Conservation (phyloP, 305 asterid species). For the Coffea humblotiana region DNA sequence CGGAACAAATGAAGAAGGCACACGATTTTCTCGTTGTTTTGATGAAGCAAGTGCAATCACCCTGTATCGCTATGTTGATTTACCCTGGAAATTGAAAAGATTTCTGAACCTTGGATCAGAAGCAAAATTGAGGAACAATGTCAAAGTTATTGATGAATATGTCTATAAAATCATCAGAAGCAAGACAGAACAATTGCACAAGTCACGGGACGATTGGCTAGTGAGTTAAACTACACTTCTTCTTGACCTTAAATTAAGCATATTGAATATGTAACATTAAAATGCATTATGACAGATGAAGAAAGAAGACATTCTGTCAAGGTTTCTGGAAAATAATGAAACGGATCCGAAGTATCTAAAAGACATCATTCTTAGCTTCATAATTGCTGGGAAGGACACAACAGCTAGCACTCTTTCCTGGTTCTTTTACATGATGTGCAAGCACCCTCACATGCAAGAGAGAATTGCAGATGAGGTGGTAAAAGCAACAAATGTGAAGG, state of each 20-base stretch:
- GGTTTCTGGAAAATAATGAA: conserved; percentile 53
- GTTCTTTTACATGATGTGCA: conserved; percentile 77
- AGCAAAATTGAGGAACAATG: conserved; percentile 41
- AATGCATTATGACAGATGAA: conserved; percentile 28
- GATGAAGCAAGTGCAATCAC: conserved; percentile 51
- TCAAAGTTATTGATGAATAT: conserved; percentile 42
- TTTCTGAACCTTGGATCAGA: conserved; percentile 45
- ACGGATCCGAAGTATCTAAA: conserved; percentile 66
- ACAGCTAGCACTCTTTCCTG: conserved; percentile 72
- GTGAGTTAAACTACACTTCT: conserved; percentile 31
- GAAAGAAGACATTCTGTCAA: conserved; percentile 53
- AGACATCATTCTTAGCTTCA: conserved; percentile 73
- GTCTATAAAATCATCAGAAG: conserved; percentile 38
- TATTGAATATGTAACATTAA: background rate
- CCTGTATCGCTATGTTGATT: conserved; percentile 42
- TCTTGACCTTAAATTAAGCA: background rate
- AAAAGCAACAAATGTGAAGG: conserved; percentile 28
- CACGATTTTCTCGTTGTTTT: conserved; percentile 39
- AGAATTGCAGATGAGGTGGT: conserved; percentile 45
- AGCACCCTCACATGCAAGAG: conserved; percentile 53
- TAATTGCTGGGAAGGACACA: conserved; percentile 84
- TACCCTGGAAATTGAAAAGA: conserved; percentile 47
- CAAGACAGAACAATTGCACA: conserved; percentile 42
- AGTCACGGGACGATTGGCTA: conserved; percentile 26
- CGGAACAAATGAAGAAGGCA: conserved; percentile 42